Conservation (phyloP, 176 grass and related monocot species). For the Saccharum officinarum region DNA sequence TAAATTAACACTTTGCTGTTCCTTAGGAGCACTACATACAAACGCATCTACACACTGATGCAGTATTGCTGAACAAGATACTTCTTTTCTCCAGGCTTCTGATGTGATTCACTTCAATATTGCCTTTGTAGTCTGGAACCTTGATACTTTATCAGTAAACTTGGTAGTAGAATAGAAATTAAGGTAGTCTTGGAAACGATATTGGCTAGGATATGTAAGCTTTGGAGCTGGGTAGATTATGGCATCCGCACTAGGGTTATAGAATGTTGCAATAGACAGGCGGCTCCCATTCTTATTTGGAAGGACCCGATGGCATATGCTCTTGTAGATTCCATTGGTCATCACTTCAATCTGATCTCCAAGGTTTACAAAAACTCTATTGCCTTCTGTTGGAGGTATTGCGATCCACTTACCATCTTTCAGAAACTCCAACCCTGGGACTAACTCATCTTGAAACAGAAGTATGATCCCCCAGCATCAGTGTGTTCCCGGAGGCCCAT, state of each 20-base stretch:
- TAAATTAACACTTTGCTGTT: slow-evolving; percentile 8
- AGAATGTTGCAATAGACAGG: slow-evolving; percentile 63
- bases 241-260: slow-evolving; percentile 58
- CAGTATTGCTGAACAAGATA: background rate
- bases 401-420: slow-evolving; percentile 64
- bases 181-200: slow-evolving; percentile 76
- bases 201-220: slow-evolving; percentile 65
- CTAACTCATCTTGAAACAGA: slow-evolving; percentile 53
- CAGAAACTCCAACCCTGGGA: slow-evolving; percentile 70
- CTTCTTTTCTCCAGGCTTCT: background rate
- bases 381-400: slow-evolving; percentile 53
- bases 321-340: slow-evolving; percentile 70
- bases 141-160: slow-evolving; percentile 59
- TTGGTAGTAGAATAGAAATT: slow-evolving; percentile 55
- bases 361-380: slow-evolving; percentile 63
- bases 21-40: slow-evolving; percentile 2
- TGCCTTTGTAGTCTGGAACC: slow-evolving; percentile 57
- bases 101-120: slow-evolving; percentile 27
- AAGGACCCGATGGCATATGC: slow-evolving; percentile 54
- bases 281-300: slow-evolving; percentile 57
- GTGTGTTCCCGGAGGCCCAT: slow-evolving; percentile 62
- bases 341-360: slow-evolving; percentile 72
- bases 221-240: slow-evolving; percentile 63
- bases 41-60: background rate
- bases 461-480: slow-evolving; percentile 69